Conservation (phyloP, 164 flowering plant species). For the Annona squamosa region DNA sequence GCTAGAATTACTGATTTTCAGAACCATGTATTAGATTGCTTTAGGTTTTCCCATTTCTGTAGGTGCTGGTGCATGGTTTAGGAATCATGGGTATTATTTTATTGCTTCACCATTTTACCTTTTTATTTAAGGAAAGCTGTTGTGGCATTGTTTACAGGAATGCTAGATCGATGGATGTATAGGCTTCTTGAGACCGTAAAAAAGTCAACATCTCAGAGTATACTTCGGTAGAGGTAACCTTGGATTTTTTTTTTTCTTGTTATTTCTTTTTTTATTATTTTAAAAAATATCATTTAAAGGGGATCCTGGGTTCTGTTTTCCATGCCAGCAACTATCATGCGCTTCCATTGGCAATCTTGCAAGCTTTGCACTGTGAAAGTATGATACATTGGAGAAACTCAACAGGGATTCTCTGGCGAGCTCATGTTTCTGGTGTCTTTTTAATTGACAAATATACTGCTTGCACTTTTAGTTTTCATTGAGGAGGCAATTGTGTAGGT, state of each 20-base stretch:
- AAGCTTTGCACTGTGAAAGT: no score
- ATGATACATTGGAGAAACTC: no score
- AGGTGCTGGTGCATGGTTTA: not conserved
- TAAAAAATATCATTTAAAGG: not conserved
- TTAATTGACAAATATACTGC: no score
- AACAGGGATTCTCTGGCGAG: no score
- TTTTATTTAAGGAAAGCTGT: not conserved
- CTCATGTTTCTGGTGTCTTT: no score
- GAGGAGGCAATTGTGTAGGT: no score
- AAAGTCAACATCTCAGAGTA: slow-evolving; percentile 40
- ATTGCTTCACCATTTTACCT: not conserved
- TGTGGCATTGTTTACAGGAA: slow-evolving; percentile 42
- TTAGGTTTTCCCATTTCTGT: not conserved
- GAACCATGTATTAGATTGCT: not conserved
- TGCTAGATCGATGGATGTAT: slow-evolving; percentile 98
- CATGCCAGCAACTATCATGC: slow-evolving; percentile 11
- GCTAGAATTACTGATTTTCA: not conserved
- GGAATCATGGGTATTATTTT: not conserved
- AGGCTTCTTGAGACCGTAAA: slow-evolving; percentile 68
- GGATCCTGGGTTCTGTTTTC: not conserved
- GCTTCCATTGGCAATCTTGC: not conserved
- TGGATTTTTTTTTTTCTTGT: no score
- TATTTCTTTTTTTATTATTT: no score
- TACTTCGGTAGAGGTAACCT: slow-evolving; percentile 8
- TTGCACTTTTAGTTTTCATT: no score